Base-by-base conservation (phyloP, 768 basidiomycete species). In the Boletus tylopilopsis region DNA sequence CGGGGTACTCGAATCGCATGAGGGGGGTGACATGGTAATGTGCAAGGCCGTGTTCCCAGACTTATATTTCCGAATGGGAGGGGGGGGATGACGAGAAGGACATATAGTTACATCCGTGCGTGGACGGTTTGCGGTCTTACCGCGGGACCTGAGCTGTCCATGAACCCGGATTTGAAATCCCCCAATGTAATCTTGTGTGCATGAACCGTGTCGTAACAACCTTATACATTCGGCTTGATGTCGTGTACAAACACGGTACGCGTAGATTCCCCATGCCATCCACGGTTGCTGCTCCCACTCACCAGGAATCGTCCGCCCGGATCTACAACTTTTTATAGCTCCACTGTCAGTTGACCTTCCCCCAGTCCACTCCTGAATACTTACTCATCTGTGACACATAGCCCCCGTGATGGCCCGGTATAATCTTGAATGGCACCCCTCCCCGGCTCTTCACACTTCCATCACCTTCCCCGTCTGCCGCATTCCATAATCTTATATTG, bases 321-420 rank as follows among this genome's bases (percentile, higher is more conserved):
- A 73, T 96, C 94, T 38, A 96, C 76, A 53, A 94, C 94, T 97
- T 60, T 16, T 47, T 16, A 57, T 48, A 51, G 30, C 44, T 36
- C 44, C 50, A 35, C 24, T 13, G 61, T 57, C 55, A 59, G 55
- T 55, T 56, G 58, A 69, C 66, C 42, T 21, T 18, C 5, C 49
- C 46, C 51, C 33, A 43, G 54, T 41, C 34, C 39, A 35, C 25
- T 33, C 35, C 39, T 30, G 23, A 37, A 38, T 47, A 81, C 91
- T 63, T 71, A 97, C 95, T 70, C 81, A 98, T 89, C 62, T 92
- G 85, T 3, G 93, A 95, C 4, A 97, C 81, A 60, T 86, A 87
- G 9, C 94, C 95, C 32, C 94, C 94, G 69, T 96, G 91, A 71
- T 96, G 95, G 0, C 94, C 95, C 11, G 93, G 86, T 32, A 97